A percentile compares a stretch with the other conserved stretches of the same genome.
Evolutionary conservation across 805 yeast species (phyloP).

Genomic region (Hanseniaspora valbyensis): DNA sequence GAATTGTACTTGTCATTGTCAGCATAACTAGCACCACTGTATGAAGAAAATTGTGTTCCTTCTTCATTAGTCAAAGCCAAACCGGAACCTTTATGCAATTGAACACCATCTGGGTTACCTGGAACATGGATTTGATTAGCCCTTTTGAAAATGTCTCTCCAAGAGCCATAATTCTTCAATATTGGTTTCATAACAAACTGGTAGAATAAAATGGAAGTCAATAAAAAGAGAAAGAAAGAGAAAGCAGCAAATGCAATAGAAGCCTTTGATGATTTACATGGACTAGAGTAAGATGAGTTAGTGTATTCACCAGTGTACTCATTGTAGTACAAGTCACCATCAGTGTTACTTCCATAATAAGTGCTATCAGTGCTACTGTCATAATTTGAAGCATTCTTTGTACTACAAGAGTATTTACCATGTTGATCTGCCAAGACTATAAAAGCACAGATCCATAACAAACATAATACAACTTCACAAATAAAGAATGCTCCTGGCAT

Average conservation of each 20-base stretch:
- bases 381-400: conserved; percentile 15
- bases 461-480: conserved; percentile 24
- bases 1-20: neutral
- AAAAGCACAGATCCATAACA: conserved; percentile 30
- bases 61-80: conserved; percentile 19
- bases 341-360: conserved; percentile 17
- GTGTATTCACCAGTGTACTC: conserved; percentile 19
- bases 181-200: conserved; percentile 27
- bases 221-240: conserved; percentile 24
- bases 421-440: conserved; percentile 28
- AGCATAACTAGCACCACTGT: conserved; percentile 3
- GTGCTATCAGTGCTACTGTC: conserved; percentile 18
- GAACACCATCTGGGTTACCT: conserved; percentile 16
- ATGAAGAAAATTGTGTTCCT: conserved; percentile 5
- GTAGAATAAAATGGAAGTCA: conserved; percentile 23
- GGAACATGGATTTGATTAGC: conserved; percentile 17
- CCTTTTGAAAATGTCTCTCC: conserved; percentile 21
- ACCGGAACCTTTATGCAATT: conserved; percentile 22
- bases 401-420: conserved; percentile 26
- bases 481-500: conserved; percentile 24
- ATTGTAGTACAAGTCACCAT: conserved; percentile 20
- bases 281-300: conserved; percentile 15
- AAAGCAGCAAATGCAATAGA: conserved; percentile 30
- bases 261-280: conserved; percentile 27
- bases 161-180: conserved; percentile 18